Evolutionary conservation across 192 early-diverging fungal genomes (phyloP), one percentile per base, ranked within the genome.

Genomic region (Jimgerdemannia lactiflua): DNA sequence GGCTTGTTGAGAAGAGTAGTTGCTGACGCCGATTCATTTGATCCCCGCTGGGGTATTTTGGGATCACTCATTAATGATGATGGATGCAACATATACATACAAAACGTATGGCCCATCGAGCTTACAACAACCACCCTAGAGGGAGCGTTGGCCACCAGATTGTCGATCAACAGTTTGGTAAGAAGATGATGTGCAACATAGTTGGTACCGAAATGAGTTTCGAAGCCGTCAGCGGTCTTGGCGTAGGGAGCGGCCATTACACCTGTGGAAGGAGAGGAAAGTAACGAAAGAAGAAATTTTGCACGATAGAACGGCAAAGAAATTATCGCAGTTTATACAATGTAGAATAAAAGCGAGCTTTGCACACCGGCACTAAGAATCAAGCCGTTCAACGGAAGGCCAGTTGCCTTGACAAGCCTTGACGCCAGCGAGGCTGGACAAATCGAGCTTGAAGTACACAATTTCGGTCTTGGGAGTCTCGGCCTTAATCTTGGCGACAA

Each of bases 191-290:
- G 86, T 43, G 84, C 91, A 42, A 93, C 70, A 65, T 92, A 89
- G 84, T 93, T 93, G 18, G 87, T 89, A 9, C 83, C 85, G 64
- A 91, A 88, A 75, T 92, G 91, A 70, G 78, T 43, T 81, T 92
- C 92, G n/a, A 92, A 88, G 20, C 86, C 88, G 54, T 93, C 87
- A 39, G 71, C 78, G 43, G 87, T 83, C 44, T 87, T 82, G 0
- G 74, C 65, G 19, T 79, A 85, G 3, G 92, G 90, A 7, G 81
- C 74, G 43, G 78, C 79, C 91, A 93, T 92, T 20, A 93, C 85
- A 11, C 49, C 49, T 54, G 49, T n/a, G n/a, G n/a, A n/a, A n/a
- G n/a, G n/a, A n/a, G n/a, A n/a, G n/a, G n/a, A n/a, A n/a, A n/a
- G n/a, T n/a, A n/a, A n/a, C n/a, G n/a, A n/a, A n/a, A n/a, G n/a